Base-by-base conservation (phyloP, 1,284 basidiomycete species). In the Microbotryomycetes sp. region DNA sequence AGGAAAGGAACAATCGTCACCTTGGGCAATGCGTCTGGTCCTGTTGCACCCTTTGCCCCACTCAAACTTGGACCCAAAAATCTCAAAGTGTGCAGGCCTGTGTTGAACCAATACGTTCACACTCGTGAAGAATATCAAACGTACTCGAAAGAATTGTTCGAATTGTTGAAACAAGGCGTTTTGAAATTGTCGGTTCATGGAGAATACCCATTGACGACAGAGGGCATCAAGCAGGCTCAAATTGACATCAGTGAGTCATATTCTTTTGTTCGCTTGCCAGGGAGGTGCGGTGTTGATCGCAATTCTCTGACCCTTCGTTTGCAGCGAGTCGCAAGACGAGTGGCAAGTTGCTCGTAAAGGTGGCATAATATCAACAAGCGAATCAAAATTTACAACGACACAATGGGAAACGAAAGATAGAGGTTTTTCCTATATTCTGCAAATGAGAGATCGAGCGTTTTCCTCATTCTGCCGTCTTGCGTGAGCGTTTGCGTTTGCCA, bases 1-100 rank as follows among this genome's bases (percentile, higher is more conserved):
- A 59, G 67, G 32, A 73, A 71, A 62, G 72, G 68, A 9, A 80
- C 79, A 3, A 76, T 97, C 45, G 86, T 93, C n/a, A 86, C 85
- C 9, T 85, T 92, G 57, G 94, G 94, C 0, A 97, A 96, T 74
- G 89, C 93, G 0, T 92, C 89, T 14, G 93, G 92, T 3, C 77
- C 86, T 14, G 74, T 76, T 9, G 68, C 76, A 12, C 70, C 88
- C 0, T 85, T 94, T 72, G 76, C 86, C 2, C 82, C 86, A 0
- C 78, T 91, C 62, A 87, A 85, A 71, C 82, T 97, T 23, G 79
- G 81, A 0, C 80, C 84, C 66, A 97, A 94, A 80, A 93, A 93
- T 70, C 74, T 93, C 69, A 89, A 86, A 63, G 70, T 77, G 19
- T 68, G 68, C 57, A 69, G 77, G n/a, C 77, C 77, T 3, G 71